Evolutionary conservation across 306 rosid genomes (phyloP), one percentile per base, ranked within the genome.

Genomic region (Bauhinia variegata): DNA sequence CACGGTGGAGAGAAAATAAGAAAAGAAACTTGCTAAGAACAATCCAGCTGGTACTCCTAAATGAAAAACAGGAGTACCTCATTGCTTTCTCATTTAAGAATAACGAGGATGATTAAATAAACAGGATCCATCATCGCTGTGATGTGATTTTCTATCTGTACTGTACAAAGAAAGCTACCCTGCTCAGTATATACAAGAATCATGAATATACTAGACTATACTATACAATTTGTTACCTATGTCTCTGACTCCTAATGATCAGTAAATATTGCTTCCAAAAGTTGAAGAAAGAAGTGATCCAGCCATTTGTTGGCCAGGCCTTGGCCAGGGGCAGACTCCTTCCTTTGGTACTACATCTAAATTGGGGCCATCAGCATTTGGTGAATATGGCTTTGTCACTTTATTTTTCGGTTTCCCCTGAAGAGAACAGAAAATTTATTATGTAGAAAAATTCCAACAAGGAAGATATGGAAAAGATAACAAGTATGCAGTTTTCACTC

Each of bases 321-420:
- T 79, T 50, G 66, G 57, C 85, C 71, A 81, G 53, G 66, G 57
- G 59, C 67, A 42, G 23, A 73, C 51, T 66, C 86, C 89, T 77
- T 91, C 97, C 57, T 84, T 91, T 2, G 74, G 75, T 38, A 66
- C 59, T 37, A 73, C 56, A 65, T 84, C 93, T 70, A 68, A 68
- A 43, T 71, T 63, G 28, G 80, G 12, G 51, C 78, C 75, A 42
- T 89, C 89, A 33, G 75, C 78, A 75, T 65, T 57, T n/a, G 99
- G 96, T 54, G 97, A 78, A 73, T 93, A 93, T 55, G 99, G 99
- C 75, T 83, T 84, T 39, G 85, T 79, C 68, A 84, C 83, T 76
- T 74, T 78, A 62, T 68, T 83, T 73, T 68, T 82, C 48, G 51
- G 37, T 50, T 57, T 41, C 57, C 72, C 88, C 99, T 93, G 86